These are phyloP conservation scores for Euphorbia corollata DNA, from an alignment of 441 rosid genomes.

Conservation along the genomic window DNA sequence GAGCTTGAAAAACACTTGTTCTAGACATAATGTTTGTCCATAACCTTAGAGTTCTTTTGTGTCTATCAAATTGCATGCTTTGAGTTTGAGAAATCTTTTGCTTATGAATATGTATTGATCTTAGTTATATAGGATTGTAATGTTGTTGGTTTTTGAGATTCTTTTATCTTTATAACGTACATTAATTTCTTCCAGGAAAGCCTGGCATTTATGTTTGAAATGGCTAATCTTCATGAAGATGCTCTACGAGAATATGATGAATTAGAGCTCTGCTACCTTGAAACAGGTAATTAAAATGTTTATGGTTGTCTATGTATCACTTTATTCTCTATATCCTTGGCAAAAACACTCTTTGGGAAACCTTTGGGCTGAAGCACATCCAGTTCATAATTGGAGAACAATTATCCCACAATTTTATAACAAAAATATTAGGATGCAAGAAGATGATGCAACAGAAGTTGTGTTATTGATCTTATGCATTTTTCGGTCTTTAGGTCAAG, in stretches of 20 bases:
- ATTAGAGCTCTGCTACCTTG: slow-evolving; percentile 89
- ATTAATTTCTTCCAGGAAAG: slow-evolving; percentile 66
- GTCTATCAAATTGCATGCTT: neutral
- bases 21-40: neutral
- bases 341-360: too few relatives aligned
- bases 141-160: neutral
- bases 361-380: too few relatives aligned
- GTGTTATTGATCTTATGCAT: neutral
- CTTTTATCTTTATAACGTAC: slow-evolving; percentile 16
- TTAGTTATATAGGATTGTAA: slow-evolving; percentile 11
- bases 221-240: slow-evolving; percentile 95
- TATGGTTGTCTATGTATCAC: neutral
- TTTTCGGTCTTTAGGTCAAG: neutral
- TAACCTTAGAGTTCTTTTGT: neutral
- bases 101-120: slow-evolving; percentile 7
- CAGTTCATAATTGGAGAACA: too few relatives aligned
- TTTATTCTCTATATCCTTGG: neutral
- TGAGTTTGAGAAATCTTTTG: slow-evolving; percentile 14
- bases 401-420: too few relatives aligned
- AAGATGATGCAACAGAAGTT: neutral
- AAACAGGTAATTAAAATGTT: slow-evolving; percentile 46
- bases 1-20: slow-evolving; percentile 11
- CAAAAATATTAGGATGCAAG: neutral
- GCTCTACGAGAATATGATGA: slow-evolving; percentile 97
- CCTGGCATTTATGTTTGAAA: slow-evolving; percentile 97